Conservation (phyloP, 495 filamentous ascomycete genomes). For the Neurospora tetraspora region DNA sequence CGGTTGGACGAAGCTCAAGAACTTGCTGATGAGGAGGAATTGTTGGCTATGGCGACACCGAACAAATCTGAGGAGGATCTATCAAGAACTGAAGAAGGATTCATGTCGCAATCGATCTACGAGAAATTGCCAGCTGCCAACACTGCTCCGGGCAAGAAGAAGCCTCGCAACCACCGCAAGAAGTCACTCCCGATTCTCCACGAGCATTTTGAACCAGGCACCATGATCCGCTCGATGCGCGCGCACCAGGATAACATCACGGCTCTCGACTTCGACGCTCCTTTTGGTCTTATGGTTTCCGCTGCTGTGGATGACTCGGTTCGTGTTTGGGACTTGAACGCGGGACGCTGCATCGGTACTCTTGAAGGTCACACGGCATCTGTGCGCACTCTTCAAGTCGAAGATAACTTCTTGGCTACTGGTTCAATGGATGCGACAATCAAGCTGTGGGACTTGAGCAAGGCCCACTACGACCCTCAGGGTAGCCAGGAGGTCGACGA, state of each 20-base stretch:
- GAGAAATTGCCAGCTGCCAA: slow-evolving; percentile 67
- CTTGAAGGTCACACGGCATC: slow-evolving; percentile 93
- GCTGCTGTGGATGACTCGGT: slow-evolving; percentile 92
- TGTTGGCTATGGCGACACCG: slow-evolving; percentile 40
- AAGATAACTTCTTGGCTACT: slow-evolving; percentile 92
- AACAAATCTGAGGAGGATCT: slow-evolving; percentile 45
- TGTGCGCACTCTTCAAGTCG: slow-evolving; percentile 84
- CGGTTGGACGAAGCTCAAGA: slow-evolving; percentile 80
- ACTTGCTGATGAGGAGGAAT: slow-evolving; percentile 57
- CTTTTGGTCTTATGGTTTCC: slow-evolving; percentile 93
- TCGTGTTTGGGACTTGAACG: slow-evolving; percentile 93
- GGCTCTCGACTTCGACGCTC: slow-evolving; percentile 87
- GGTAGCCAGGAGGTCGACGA: slow-evolving; percentile 55
- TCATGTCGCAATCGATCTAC: slow-evolving; percentile 98
- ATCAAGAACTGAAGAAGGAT: slow-evolving; percentile 51
- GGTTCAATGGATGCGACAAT: slow-evolving; percentile 95
- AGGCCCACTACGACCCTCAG: slow-evolving; percentile 46
- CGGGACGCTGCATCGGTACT: slow-evolving; percentile 78
- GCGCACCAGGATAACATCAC: slow-evolving; percentile 87
- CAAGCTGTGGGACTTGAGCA: slow-evolving; percentile 80
- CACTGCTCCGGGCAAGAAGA: slow-evolving; percentile 44
- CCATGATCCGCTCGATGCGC: slow-evolving; percentile 74
- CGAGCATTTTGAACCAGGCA: slow-evolving; percentile 89
- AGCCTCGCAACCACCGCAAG: slow-evolving; percentile 52
- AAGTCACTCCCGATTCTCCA: slow-evolving; percentile 93